Evolutionary conservation across 768 basidiomycete genomes (phyloP), one percentile per base, ranked within the genome.

Genomic region (Boletus sp.): DNA sequence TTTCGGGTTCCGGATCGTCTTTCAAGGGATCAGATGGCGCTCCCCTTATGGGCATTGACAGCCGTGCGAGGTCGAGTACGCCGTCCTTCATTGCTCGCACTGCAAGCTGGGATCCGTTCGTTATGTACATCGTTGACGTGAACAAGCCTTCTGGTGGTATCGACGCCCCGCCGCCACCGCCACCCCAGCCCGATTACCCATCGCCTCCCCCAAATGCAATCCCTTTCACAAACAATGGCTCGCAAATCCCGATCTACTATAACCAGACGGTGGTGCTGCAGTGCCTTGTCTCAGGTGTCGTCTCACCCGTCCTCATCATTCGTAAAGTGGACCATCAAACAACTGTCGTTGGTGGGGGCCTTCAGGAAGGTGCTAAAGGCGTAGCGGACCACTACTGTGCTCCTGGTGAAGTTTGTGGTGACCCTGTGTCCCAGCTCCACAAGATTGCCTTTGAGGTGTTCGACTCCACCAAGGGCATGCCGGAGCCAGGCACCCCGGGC

Each of bases 91-190:
- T 93, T 64, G 90, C 93, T 25, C 82, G 90, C 52, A 94, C 93
- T 17, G 87, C 89, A 34, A 87, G 88, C 63, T 95, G 93, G 93
- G 90, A 95, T 73, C 88, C 93, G 0, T 98, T 97, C 73, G 85
- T 98, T 64, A 91, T 98, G 82, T 98, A 97, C 76, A 93, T 97
- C 57, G 94, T 97, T 57, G 94, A 98, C 70, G 90, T 93, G 58
- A 87, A 83, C 74, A 88, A 88, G 65, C 88, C 92, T 19, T 79
- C 83, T 19, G 86, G 86, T 29, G 85, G 85, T 14, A 83, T 88
- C 47, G 88, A 90, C 62, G 79, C 84, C 32, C 84, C 88, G 7
- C 85, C 88, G 5, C 88, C 88, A 0, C 89, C 90, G 15, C 88
- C 90, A 4, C 88, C 85, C 1, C 88, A 92, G 51, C 83, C 87